A percentile compares a stretch with the other conserved stretches of the same genome.
phyloP scores from a whole-genome alignment of 208 protist species.

The Trypanosoma caninum region DNA sequence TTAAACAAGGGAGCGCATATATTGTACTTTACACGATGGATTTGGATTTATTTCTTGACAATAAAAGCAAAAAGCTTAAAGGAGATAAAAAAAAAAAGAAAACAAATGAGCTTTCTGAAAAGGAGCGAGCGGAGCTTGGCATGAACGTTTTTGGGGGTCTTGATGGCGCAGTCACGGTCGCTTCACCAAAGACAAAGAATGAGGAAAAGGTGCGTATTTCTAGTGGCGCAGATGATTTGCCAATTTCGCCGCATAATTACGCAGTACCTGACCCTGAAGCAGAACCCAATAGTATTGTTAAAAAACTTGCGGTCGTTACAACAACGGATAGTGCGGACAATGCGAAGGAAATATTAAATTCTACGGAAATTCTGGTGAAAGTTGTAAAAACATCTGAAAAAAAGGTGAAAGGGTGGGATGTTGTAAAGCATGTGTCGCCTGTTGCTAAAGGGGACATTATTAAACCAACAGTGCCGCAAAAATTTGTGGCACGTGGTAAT shows the following conservation, averaged over 20 bases:
- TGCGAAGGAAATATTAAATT: neutral
- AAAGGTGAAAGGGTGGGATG: slow-evolving; percentile 59
- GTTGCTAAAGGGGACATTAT: slow-evolving; percentile 2
- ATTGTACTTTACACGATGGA: slow-evolving; percentile 42
- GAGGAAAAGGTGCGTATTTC: neutral
- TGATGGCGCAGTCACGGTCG: neutral
- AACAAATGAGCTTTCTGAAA: slow-evolving; percentile 25
- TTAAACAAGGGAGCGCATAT: neutral
- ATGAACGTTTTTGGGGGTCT: slow-evolving; percentile 34
- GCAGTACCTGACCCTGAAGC: too few relatives aligned
- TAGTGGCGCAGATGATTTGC: too few relatives aligned
- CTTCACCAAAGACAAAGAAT: neutral
- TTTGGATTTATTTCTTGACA: slow-evolving; percentile 61
- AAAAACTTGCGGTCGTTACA: too few relatives aligned
- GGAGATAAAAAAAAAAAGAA: slow-evolving; percentile 50
- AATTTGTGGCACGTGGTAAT: slow-evolving; percentile 73
- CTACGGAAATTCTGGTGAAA: slow-evolving; percentile 16
- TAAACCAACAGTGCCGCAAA: slow-evolving; percentile 35
- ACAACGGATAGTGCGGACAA: neutral
- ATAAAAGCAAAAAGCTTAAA: slow-evolving; percentile 61
- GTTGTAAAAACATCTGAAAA: slow-evolving; percentile 29
- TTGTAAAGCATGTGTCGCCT: slow-evolving; percentile 15
- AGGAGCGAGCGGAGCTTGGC: slow-evolving; percentile 35
- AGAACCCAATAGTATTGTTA: too few relatives aligned
- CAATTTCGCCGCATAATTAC: too few relatives aligned